Evolutionary conservation across 2,329 filamentous ascomycete genomes (phyloP).

Genomic region (Fusarium subtropicale): DNA sequence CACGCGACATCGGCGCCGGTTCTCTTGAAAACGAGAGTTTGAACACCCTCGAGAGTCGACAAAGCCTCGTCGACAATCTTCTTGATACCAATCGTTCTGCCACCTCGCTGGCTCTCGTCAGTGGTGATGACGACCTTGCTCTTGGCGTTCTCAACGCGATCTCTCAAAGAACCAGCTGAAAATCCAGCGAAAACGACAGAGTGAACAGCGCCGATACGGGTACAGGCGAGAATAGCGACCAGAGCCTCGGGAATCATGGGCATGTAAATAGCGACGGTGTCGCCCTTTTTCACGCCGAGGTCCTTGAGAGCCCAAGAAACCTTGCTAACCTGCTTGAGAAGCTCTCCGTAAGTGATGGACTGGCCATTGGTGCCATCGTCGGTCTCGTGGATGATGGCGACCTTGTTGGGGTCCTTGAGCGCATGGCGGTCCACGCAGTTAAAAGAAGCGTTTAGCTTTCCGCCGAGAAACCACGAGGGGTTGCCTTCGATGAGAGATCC

Average conservation of each 20-base stretch:
- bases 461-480: constrained; percentile 91
- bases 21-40: constrained; percentile 88
- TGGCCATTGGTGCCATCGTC: constrained; percentile 89
- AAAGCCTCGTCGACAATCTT: constrained; percentile 95
- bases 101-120: constrained; percentile 93
- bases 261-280: constrained; percentile 93
- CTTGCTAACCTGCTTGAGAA: constrained; percentile 86
- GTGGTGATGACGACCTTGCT: constrained; percentile 92
- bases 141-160: constrained; percentile 86
- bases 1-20: constrained; percentile 88
- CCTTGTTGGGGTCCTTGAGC: constrained; percentile 85
- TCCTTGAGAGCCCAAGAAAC: constrained; percentile 86
- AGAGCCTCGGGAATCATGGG: constrained; percentile 97
- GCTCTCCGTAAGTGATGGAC: constrained; percentile 87
- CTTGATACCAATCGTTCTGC: constrained; percentile 93
- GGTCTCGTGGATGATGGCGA: constrained; percentile 95
- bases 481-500: constrained; percentile 82
- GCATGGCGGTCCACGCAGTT: constrained; percentile 96
- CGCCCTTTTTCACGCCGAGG: constrained; percentile 93
- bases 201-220: constrained; percentile 90
- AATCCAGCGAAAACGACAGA: constrained; percentile 96
- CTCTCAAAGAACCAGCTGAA: constrained; percentile 89
- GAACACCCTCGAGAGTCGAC: constrained; percentile 81
- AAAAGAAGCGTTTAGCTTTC: constrained; percentile 89
- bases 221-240: constrained; percentile 80